Evolutionary conservation across 169 alveolate genomes (phyloP), one percentile per base, ranked within the genome.

Genomic region (Prorocentrum cordatum): DNA sequence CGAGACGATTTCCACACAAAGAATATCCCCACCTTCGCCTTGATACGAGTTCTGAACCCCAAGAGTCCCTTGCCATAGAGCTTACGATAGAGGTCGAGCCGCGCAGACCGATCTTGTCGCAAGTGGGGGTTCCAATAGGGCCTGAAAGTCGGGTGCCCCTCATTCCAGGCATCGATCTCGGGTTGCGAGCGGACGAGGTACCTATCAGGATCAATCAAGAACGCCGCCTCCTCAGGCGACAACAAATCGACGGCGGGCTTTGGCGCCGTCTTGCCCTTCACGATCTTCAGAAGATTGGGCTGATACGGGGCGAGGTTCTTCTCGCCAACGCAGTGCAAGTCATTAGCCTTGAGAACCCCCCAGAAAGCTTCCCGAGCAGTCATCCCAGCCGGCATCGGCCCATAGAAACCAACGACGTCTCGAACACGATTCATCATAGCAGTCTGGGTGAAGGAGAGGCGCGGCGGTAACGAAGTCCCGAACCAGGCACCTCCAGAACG

Each of bases 41-140:
- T 36, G 82, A 70, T 70, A 47, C 38, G 0, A 38, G 26, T 22
- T 22, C 82, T 27, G 29, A 70, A 70, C 0, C 82, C 35, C 4
- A 70, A 42, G 64, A 70, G 14, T 1, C 45, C n/a, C 64, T 70
- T 70, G 24, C n/a, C 62, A 20, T 3, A 2, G 39, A 70, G 42
- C 42, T 27, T 22, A 1, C 82, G 62, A 20, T 70, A 70, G 22
- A 70, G 64, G 38, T 70, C 64, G 18, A n/a, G 1, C 24, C 82
- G 22, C 18, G 36, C 39, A 0, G 27, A 47, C 1, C 27, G 36
- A 24, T 70, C 82, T 6, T 18, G 31, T 26, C 82, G 36, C 39
- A 70, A 18, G 9, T 61, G 24, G 42, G 36, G 64, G 27, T 70
- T 64, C 82, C 82, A 70, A 32, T 70, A 70, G 1, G 82, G 82